Conservation (phyloP, 345 rosid species). For the Murraya paniculata region DNA sequence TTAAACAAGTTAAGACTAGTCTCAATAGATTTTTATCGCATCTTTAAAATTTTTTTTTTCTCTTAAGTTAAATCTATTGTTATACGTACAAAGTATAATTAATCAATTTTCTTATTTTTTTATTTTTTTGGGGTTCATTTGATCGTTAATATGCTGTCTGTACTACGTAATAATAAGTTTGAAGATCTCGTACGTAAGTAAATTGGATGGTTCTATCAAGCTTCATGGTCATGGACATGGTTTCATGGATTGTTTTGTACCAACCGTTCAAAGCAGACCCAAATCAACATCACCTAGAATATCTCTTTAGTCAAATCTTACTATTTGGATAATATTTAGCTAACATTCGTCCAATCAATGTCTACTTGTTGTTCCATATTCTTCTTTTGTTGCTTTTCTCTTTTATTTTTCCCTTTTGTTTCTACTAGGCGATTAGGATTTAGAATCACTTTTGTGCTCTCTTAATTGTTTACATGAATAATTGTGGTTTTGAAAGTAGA, state of each 20-base stretch:
- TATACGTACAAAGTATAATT: too few relatives aligned
- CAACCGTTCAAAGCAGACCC: conserved; percentile 21
- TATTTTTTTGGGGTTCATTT: too few relatives aligned
- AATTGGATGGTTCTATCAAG: neutral
- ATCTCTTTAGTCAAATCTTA: conserved; percentile 5
- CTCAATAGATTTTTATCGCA: too few relatives aligned
- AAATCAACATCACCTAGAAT: neutral
- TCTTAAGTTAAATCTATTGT: too few relatives aligned
- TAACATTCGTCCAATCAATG: too few relatives aligned
- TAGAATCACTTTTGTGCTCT: neutral
- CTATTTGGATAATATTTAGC: conserved; percentile 17
- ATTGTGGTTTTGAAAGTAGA: too few relatives aligned
- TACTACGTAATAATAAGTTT: neutral
- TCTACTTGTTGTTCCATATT: too few relatives aligned
- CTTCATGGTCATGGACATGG: neutral
- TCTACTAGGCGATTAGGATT: neutral
- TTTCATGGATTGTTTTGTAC: conserved; percentile 6
- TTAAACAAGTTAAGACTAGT: too few relatives aligned
- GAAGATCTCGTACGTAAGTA: neutral
- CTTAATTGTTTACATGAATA: too few relatives aligned
- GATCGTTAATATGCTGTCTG: neutral
- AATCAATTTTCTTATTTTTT: too few relatives aligned
- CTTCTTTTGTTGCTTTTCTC: neutral
- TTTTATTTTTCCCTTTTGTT: neutral
- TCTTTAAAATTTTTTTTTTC: too few relatives aligned